Evolutionary conservation across 2,329 filamentous ascomycete species (phyloP), one percentile per base, ranked within the genome.

Genomic region (Diplodia corticola): DNA sequence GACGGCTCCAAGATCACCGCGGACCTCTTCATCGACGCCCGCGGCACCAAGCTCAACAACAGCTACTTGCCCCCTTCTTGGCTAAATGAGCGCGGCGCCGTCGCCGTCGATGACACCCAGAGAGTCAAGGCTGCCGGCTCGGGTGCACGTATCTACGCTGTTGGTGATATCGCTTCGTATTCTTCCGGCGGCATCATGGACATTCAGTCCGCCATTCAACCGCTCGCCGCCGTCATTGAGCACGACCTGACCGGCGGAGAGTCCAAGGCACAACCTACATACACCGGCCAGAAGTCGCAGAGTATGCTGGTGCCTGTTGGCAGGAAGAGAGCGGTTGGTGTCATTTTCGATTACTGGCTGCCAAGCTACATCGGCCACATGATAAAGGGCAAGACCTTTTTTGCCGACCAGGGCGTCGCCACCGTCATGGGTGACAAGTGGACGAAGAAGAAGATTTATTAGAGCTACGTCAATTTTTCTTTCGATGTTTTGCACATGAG

Each of bases 1-100:
- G 73, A 83, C 10, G 84, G 84, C 37, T 85, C 83, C 46, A 85
- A 88, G 73, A 81, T 44, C 10, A 24, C 44, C 5, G 57, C 57
- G 4, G 57, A 79, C 64, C 60, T 76, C 0, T 77, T 75, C 68
- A 71, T 78, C 50, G 68, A 75, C 33, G 73, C 71, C 55, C 73
- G 70, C 0, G 76, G 76, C 48, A 53, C 53, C 24, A 64, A 33
- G 5, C 71, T 74, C 5, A 77, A 77, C 67, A 72, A 67, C 35
- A 57, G 67, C 7, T 78, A 69, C 69, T 67, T 74, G 5, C 70
- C 70, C n/a, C 22, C 30, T 13, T n/a, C 60, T 0, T 70, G 76
- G 60, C 71, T 73, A 28, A 71, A 74, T 67, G 64, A 57, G 4
- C 64, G 68, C 3, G 72, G 73, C 22, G 73, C 73, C 51, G 70